Base-by-base conservation (phyloP, 1,139 yeast species). In the Waltiozyma sp. region DNA sequence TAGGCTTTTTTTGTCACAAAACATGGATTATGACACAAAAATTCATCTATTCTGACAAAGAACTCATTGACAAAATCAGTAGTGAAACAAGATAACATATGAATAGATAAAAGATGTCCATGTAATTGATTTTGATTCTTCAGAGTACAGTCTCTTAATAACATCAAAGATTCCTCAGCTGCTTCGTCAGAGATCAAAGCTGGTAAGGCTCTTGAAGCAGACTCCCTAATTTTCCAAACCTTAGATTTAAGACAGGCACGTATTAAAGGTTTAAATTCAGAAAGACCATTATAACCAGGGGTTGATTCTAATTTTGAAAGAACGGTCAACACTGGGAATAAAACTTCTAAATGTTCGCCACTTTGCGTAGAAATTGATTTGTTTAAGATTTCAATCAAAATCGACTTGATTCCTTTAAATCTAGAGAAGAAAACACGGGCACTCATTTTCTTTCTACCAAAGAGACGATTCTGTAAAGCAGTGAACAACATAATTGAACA, bases 401-500 rank as follows among this genome's bases (percentile, higher is more conserved):
- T 61, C 0, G 62, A 64, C 40, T 71, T 70, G 16, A 85, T 64
- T 1, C 74, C 72, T 35, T 69, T 69, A 58, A 72, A 84, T 47
- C 75, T 72, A 4, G 77, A 66, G 57, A 89, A 89, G 56, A 88
- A 87, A 16, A 81, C 62, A 40, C 78, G 65, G 0, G 87, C 83
- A 33, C 84, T 72, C 43, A 75, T 61, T 24, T 62, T 64, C 38
- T 69, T 67, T 41, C 77, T 74, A 3, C 94, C 94, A 62, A 89
- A 88, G 4, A 91, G 57, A 48, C 93, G 72, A 47, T 80, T 80
- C 55, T 85, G 91, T 38, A 89, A 61, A 0, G 95, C 78, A 1
- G 94, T 81, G 58, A 88, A 91, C 37, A 91, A 68, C 97, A 91
- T 91, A 26, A 89, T 83, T 0, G 95, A 87, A 60, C 96, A 86